Percentiles rank a stretch among this genome's conserved stretches.
Evolutionary conservation across 768 basidiomycete genomes (phyloP).

Genomic region (Mycena chlorophos): DNA sequence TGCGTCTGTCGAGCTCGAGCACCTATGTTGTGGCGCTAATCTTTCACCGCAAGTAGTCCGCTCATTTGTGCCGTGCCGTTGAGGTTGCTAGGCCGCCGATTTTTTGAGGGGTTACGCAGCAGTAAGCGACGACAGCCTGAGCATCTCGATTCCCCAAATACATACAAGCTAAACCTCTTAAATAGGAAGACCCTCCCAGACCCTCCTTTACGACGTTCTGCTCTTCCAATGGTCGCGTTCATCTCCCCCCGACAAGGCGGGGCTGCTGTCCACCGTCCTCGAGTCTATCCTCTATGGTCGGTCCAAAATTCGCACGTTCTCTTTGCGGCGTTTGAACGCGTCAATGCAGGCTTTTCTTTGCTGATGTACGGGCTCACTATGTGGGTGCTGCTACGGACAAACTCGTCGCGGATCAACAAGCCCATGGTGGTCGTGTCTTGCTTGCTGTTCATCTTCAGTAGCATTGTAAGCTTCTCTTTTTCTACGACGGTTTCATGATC

Average conservation of each 20-base stretch:
- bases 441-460: conserved; percentile 32
- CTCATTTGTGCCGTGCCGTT: too few species aligned
- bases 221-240: background rate
- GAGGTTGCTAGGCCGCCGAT: too few species aligned
- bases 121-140: too few species aligned
- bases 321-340: background rate
- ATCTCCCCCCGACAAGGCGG: conserved; percentile 20
- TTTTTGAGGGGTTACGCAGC: too few species aligned
- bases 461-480: conserved; percentile 21
- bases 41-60: too few species aligned
- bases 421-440: conserved; percentile 26
- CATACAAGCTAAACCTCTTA: too few species aligned
- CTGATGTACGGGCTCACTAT: conserved; percentile 36
- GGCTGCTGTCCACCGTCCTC: conserved; percentile 26
- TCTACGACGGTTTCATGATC: background rate
- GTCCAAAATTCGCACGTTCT: background rate
- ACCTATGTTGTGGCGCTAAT: too few species aligned
- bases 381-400: conserved; percentile 22
- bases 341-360: conserved; percentile 33
- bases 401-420: conserved; percentile 20
- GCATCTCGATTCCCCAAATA: too few species aligned
- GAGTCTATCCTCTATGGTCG: conserved; percentile 29
- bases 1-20: too few species aligned
- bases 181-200: background rate
- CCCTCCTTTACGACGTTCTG: background rate